Percentiles rank a stretch among this genome's conserved stretches.
Evolutionary conservation across 768 basidiomycete species (phyloP).

Genomic region (Gloeophyllum trabeum): DNA sequence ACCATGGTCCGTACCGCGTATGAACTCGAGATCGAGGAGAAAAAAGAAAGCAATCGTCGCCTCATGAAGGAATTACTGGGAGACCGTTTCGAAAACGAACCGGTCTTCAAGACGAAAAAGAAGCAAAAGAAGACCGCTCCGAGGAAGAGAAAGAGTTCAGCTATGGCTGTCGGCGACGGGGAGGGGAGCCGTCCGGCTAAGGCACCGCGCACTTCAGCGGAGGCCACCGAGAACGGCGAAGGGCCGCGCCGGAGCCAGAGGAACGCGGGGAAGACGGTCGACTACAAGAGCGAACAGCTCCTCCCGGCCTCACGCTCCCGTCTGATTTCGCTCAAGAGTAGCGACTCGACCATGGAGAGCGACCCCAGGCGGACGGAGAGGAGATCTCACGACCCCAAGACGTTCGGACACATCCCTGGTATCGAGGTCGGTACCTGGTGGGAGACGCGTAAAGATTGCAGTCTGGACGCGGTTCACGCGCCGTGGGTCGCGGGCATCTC

Average conservation of each 20-base stretch:
- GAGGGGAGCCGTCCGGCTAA: slow-evolving; percentile 9
- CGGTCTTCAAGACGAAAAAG: background rate
- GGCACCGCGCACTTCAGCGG: slow-evolving; percentile 4
- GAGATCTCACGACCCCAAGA: slow-evolving; percentile 45
- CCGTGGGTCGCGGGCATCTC: slow-evolving; percentile 82
- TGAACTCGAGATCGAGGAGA: no score
- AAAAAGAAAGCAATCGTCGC: no score
- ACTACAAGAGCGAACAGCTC: slow-evolving; percentile 38
- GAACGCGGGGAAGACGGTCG: slow-evolving; percentile 42
- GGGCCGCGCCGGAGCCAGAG: slow-evolving; percentile 57
- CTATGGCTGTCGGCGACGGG: slow-evolving; percentile 7
- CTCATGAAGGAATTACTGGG: no score
- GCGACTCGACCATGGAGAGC: slow-evolving; percentile 7
- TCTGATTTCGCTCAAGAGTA: slow-evolving; percentile 2
- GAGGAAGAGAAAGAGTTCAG: slow-evolving; percentile 3
- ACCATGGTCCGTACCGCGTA: no score
- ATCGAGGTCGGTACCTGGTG: slow-evolving; percentile 78
- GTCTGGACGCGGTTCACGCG: slow-evolving; percentile 77
- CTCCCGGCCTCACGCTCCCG: slow-evolving; percentile 2
- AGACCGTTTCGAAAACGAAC: background rate
- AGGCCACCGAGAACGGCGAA: slow-evolving; percentile 6
- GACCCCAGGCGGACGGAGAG: slow-evolving; percentile 15
- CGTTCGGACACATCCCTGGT: slow-evolving; percentile 72
- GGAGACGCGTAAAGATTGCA: slow-evolving; percentile 57
- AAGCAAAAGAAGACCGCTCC: slow-evolving; percentile 12